phyloP scores from a whole-genome alignment of 2,329 filamentous ascomycete genomes.

The Didymella lethalis region DNA sequence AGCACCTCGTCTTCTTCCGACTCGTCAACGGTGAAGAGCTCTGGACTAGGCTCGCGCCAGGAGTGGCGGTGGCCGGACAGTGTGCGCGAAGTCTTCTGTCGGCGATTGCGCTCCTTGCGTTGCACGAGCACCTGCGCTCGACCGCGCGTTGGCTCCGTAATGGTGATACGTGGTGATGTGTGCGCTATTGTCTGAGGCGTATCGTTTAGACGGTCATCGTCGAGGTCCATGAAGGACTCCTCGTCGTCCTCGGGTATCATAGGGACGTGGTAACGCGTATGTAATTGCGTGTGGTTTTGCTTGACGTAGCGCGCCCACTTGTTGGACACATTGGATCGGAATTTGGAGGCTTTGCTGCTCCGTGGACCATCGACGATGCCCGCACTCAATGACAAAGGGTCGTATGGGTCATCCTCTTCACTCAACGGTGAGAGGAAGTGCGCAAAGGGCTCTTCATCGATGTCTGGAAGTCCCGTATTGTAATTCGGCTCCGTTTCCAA shows the following conservation, averaged over 20 bases:
- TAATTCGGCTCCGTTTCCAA: constrained; percentile 31
- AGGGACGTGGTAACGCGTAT: constrained; percentile 43
- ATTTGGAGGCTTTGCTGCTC: constrained; percentile 47
- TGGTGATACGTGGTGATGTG: constrained; percentile 37
- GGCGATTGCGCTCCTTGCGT: constrained; percentile 41
- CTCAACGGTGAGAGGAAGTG: constrained; percentile 54
- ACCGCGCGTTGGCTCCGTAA: constrained; percentile 47
- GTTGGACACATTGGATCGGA: constrained; percentile 50
- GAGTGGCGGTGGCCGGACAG: constrained; percentile 52
- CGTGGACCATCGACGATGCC: constrained; percentile 49
- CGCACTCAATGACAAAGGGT: constrained; percentile 48
- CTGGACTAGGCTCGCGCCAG: constrained; percentile 53
- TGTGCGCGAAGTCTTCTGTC: constrained; percentile 45
- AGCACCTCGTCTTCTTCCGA: constrained; percentile 48
- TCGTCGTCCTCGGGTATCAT: constrained; percentile 45
- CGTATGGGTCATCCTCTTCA: constrained; percentile 53
- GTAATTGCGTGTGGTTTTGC: constrained; percentile 44
- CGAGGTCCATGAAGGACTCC: constrained; percentile 49
- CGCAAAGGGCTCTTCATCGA: constrained; percentile 54
- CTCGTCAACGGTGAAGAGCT: constrained; percentile 54
- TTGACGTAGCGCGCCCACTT: constrained; percentile 54
- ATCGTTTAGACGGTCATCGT: constrained; percentile 46
- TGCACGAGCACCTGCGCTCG: constrained; percentile 48
- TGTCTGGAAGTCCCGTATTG: constrained; percentile 45
- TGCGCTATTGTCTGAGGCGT: constrained; percentile 42